Base-by-base conservation (phyloP, 495 filamentous ascomycete species). In the Penicillium nucicola region DNA sequence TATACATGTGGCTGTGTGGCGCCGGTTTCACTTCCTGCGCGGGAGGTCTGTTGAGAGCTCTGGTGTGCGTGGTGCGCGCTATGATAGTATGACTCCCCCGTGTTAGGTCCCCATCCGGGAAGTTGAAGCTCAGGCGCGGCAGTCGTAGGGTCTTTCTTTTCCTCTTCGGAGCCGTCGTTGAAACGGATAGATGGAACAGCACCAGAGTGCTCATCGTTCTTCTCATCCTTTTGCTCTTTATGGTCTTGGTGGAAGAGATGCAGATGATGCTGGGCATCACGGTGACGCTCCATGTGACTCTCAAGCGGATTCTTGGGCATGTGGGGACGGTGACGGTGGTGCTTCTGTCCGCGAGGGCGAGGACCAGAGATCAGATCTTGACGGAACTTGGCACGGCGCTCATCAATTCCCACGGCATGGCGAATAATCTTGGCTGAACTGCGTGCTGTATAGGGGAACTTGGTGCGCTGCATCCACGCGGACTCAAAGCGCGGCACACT, bases 391-490 rank as follows among this genome's bases (percentile, higher is more conserved):
- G 87, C 88, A 7, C 88, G 77, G 3, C 88, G 78, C 66, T 92
- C 88, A 45, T 92, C 88, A 52, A 90, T 89, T 35, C 81, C 81
- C 5, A 92, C 88, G 1, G 87, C 88, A 63, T 92, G 88, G 3
- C 88, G 62, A 44, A 80, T 78, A n/a, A 80, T 67, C 56, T 75
- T 84, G 14, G 88, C 88, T 4, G 84, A 84, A 50, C 86, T 90
- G 37, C 85, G 77, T 1, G 89, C 88, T 0, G 88, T 92, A 53
- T 92, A 93, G 0, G 89, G 87, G 49, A 90, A 90, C 60, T 87
- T 90, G 52, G 77, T 85, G 23, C 89, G 77, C 57, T 90, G 79
- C 84, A 95, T 87, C 86, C 87, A 93, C 0, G 90, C 88, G 8
- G 84, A 80, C 66, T 95, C 90, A 49, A 93, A 92, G 5, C 79